phyloP scores from a whole-genome alignment of 306 rosid genomes.

The Vicia faba region DNA sequence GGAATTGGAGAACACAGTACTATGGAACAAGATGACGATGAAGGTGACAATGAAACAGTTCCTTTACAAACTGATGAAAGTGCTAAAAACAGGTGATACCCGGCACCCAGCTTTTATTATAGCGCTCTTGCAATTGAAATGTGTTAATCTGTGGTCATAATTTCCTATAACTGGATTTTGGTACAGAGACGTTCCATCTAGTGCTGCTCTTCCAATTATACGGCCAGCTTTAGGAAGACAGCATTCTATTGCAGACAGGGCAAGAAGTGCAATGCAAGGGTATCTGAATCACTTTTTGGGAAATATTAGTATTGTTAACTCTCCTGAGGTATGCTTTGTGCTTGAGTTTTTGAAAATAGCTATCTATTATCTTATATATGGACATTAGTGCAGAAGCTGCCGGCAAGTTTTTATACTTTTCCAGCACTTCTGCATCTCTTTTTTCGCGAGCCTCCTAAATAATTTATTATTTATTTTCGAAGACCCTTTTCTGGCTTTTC shows the following conservation, averaged over 20 bases:
- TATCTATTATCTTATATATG: constrained; percentile 15
- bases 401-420: too few species aligned
- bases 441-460: too few species aligned
- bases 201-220: constrained; percentile 93
- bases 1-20: constrained; percentile 88
- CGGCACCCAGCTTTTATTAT: constrained; percentile 13
- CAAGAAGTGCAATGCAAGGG: constrained; percentile 95
- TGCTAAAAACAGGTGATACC: constrained; percentile 67
- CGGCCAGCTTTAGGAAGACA: constrained; percentile 95
- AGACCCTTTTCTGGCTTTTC: too few species aligned
- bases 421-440: too few species aligned
- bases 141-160: constrained; percentile 30
- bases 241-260: constrained; percentile 86
- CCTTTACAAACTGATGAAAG: constrained; percentile 72
- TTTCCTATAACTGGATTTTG: constrained; percentile 44
- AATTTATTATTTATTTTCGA: too few species aligned
- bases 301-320: constrained; percentile 86
- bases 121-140: constrained; percentile 23
- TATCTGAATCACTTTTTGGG: constrained; percentile 96
- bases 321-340: constrained; percentile 79
- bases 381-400: constrained; percentile 3
- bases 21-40: constrained; percentile 81
- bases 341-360: constrained; percentile 28
- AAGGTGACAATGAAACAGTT: constrained; percentile 74
- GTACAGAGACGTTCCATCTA: constrained; percentile 96